Base-by-base conservation (phyloP, 2,329 filamentous ascomycete species). In the Colletotrichum sp. region DNA sequence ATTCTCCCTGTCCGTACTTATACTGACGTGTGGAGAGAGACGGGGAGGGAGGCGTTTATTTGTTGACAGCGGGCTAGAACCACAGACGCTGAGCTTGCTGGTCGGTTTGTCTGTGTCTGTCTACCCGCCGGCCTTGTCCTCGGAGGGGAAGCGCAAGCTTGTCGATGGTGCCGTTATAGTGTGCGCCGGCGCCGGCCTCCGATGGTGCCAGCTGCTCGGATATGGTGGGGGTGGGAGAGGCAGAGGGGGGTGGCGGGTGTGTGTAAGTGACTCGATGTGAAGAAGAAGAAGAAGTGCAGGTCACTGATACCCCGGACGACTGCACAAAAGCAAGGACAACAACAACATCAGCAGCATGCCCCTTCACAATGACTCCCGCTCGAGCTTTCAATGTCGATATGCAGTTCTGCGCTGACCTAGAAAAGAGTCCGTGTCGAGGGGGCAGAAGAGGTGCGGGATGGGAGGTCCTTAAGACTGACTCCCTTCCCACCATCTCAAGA, bases 31-130 rank as follows among this genome's bases (percentile, higher is more conserved):
- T 48, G 68, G 22, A 59, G 12, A 30, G 34, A 55, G 39, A 48
- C 44, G 44, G 44, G n/a, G n/a, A 22, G 44, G 44, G 2, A 6
- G 44, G 44, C 44, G 44, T 52, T 52, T 22, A 22, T 52, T 25
- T 76, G 22, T 69, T 76, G 74, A 69, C 71, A 76, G 59, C 74
- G 48, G 70, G 32, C 59, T 55, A 68, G 36, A 30, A 68, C 32
- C 60, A 55, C 8, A 28, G 34, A 61, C 44, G 1, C 44, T 22
- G 44, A 52, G 44, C 44, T 52, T 52, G n/a, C 44, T 52, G 44
- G n/a, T 52, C 44, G 1, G n/a, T 52, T 52, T 52, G 44, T 52
- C 44, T 52, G 44, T 52, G 22, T 39, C 34, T 64, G 67, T 36
- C 34, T 59, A 48, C n/a, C 55, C 69, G 55, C 28, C 39, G 64